Percentiles rank a stretch among this genome's conserved stretches.
Evolutionary conservation across 176 grass and related monocot genomes (phyloP).

Genomic region (Aegilops speltoides): DNA sequence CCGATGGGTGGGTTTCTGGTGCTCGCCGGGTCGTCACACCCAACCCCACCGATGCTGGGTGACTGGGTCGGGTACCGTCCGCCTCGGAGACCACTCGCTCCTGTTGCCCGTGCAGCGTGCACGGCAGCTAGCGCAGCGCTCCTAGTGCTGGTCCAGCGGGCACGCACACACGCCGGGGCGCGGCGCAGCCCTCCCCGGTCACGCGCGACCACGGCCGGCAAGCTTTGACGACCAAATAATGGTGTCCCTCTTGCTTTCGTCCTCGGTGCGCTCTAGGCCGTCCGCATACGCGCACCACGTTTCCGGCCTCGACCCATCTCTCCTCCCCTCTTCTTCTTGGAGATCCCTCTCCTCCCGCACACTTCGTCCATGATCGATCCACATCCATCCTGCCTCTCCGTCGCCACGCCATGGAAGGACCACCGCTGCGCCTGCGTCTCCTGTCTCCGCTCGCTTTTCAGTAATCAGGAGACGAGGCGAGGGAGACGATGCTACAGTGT

Average conservation of each 20-base stretch:
- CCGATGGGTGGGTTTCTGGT: no score
- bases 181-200: not conserved
- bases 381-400: not conserved
- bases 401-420: not conserved
- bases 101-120: not conserved
- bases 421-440: not conserved
- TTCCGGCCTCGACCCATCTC: not conserved
- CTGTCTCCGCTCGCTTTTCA: not conserved
- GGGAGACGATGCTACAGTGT: not conserved
- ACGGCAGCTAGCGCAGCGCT: not conserved
- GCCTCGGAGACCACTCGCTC: not conserved
- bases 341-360: not conserved
- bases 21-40: no score
- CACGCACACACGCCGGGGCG: not conserved
- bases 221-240: conserved; percentile 34
- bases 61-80: not conserved
- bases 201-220: not conserved
- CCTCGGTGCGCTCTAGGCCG: not conserved
- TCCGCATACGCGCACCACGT: not conserved
- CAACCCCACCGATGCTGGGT: no score
- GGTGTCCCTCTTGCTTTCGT: not conserved
- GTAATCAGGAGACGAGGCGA: not conserved
- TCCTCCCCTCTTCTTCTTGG: not conserved
- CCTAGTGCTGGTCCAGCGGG: not conserved
- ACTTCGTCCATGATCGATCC: not conserved